Evolutionary conservation across 2,329 filamentous ascomycete genomes (phyloP).

Genomic region (Cryphonectria nitschkei): DNA sequence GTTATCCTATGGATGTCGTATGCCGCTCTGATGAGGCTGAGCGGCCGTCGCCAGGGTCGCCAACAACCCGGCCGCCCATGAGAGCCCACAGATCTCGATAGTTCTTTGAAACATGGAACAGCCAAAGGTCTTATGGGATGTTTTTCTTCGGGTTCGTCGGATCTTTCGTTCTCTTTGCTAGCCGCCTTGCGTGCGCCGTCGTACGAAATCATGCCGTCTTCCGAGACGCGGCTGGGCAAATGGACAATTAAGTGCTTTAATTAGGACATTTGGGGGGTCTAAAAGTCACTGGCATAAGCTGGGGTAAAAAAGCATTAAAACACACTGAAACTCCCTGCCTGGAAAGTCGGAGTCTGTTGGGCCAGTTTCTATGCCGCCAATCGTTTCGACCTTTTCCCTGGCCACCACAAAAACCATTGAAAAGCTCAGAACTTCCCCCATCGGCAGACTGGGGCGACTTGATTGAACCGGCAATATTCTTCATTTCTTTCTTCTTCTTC

Average conservation of each 20-base stretch:
- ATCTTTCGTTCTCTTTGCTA: background rate
- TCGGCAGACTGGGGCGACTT: background rate
- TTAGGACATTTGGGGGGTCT: too few species aligned
- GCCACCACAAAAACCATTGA: background rate
- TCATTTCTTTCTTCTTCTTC: background rate
- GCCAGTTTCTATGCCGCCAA: background rate
- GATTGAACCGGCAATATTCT: background rate
- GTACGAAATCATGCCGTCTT: too few species aligned
- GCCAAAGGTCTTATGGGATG: too few species aligned
- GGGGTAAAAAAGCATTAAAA: background rate
- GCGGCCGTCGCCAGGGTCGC: conserved; percentile 6
- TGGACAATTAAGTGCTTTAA: too few species aligned
- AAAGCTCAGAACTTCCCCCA: background rate
- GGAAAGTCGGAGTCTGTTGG: background rate
- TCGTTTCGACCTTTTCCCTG: background rate
- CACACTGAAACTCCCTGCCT: conserved; percentile 3
- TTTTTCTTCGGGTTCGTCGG: background rate
- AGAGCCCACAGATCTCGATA: conserved; percentile 2
- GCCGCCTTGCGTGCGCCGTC: background rate
- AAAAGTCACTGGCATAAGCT: background rate
- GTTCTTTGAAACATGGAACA: background rate
- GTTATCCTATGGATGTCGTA: background rate
- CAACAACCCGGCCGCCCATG: background rate
- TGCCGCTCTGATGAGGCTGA: background rate
- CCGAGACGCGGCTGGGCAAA: background rate